Conservation (phyloP, 805 yeast species). For the Ogataea naganishii region DNA sequence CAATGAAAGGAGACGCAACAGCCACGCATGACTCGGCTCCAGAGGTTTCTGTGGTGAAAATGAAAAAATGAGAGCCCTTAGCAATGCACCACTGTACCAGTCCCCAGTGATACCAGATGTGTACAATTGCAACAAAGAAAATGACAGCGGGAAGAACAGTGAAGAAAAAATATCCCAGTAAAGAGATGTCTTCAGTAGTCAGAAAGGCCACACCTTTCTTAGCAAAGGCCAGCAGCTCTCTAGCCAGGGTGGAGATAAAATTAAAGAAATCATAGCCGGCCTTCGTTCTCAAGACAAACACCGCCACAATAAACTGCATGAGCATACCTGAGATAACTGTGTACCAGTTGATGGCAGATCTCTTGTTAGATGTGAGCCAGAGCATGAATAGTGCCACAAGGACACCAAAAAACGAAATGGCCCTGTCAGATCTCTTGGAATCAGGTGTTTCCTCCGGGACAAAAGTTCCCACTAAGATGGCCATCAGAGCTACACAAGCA, state of each 20-base stretch:
- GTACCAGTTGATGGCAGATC: slow-evolving; percentile 42
- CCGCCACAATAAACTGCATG: slow-evolving; percentile 50
- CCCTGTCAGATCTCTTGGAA: slow-evolving; percentile 43
- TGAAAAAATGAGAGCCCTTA: slow-evolving; percentile 49
- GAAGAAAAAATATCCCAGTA: slow-evolving; percentile 40
- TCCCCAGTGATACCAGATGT: slow-evolving; percentile 52
- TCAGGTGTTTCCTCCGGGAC: slow-evolving; percentile 37
- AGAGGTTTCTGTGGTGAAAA: slow-evolving; percentile 48
- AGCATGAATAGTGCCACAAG: slow-evolving; percentile 36
- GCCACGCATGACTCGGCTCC: slow-evolving; percentile 63
- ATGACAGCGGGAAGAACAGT: slow-evolving; percentile 54
- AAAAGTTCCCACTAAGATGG: slow-evolving; percentile 46
- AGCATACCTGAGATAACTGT: slow-evolving; percentile 53
- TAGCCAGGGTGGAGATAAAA: slow-evolving; percentile 48
- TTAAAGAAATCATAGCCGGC: slow-evolving; percentile 55
- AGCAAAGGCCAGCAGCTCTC: slow-evolving; percentile 48
- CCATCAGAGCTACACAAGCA: slow-evolving; percentile 34
- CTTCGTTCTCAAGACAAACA: slow-evolving; percentile 52
- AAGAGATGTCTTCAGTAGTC: slow-evolving; percentile 31
- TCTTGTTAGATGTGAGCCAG: slow-evolving; percentile 36
- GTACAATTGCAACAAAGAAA: slow-evolving; percentile 56
- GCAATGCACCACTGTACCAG: slow-evolving; percentile 50
- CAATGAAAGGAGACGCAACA: slow-evolving; percentile 60
- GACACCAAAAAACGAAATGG: slow-evolving; percentile 48
- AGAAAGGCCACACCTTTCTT: slow-evolving; percentile 55